Evolutionary conservation across 441 rosid genomes (phyloP), one percentile per base, ranked within the genome.

Genomic region (Flueggea neowawraea): DNA sequence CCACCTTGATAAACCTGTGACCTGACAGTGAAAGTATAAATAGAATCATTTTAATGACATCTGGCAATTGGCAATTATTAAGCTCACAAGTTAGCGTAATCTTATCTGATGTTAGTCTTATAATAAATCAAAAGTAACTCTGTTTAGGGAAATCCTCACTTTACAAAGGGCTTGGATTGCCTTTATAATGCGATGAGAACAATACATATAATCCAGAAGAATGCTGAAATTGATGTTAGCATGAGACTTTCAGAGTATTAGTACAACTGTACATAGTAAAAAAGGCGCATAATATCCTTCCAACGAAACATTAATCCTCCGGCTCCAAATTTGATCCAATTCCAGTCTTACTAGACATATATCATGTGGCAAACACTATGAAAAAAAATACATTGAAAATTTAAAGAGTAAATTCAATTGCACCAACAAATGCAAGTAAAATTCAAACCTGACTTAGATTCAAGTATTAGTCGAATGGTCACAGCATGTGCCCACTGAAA

Each of bases 401-500:
- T 22, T 22, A 22, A 22, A 6, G 12, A 11, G 45, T 43, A 43
- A 43, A 43, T 43, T 43, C 12, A 6, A 43, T 43, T 11, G 8
- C 12, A 47, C 12, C 12, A 47, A 47, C 10, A 53, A 53, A 50
- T 22, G 32, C 41, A 22, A 63, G 49, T 58, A 56, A 45, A 44
- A 55, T 45, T 56, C 65, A 36, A 55, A 78, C 98, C 98, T 80
- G 88, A 86, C 68, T 76, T 88, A 63, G 84, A 69, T 78, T 90
- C 98, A 53, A 93, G 84, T 69, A 88, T 82, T 52, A 88, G 78
- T 48, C 96, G 88, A 50, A 79, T 77, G 62, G 92, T 90, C 68
- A 90, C 94, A 61, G 98, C 83, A 74, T 92, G 98, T 52, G 98
- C 91, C 96, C 98, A 92, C n/a, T 86, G 77, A 67, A 88, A 73